Evolutionary conservation across 129 eudicot species (phyloP).

Genomic region (Deinandra increscens): DNA sequence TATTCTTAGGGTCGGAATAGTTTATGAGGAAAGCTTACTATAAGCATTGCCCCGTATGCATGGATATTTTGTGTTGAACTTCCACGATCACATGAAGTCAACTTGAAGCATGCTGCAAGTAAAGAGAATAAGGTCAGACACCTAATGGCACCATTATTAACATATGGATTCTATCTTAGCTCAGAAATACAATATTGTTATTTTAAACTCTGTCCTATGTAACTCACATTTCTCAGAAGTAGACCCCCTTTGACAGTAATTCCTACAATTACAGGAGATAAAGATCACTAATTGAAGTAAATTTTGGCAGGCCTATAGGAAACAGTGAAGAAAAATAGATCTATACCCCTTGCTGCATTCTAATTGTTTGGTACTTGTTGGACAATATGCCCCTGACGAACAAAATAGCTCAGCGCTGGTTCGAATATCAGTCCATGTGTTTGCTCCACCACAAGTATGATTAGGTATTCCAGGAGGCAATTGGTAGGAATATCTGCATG

Average conservation of each 20-base stretch:
- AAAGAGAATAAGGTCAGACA: conserved; percentile 13
- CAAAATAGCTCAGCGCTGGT: conserved; percentile 68
- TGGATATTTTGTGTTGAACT: conserved; percentile 82
- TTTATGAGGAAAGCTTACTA: conserved; percentile 53
- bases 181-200: background rate
- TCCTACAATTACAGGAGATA: conserved; percentile 40
- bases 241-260: conserved; percentile 87
- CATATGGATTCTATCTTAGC: conserved; percentile 1
- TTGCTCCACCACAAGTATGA: conserved; percentile 97
- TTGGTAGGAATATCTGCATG: conserved; percentile 72
- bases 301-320: conserved; percentile 7
- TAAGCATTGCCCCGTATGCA: conserved; percentile 86
- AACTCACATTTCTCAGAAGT: conserved; percentile 59
- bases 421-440: conserved; percentile 78
- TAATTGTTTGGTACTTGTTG: conserved; percentile 48
- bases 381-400: conserved; percentile 85
- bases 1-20: conserved; percentile 2
- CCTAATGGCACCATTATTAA: background rate
- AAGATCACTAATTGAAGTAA: conserved; percentile 15
- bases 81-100: conserved; percentile 64
- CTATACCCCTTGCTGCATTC: conserved; percentile 76
- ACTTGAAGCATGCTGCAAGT: conserved; percentile 81
- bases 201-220: conserved; percentile 7
- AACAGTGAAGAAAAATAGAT: conserved; percentile 15
- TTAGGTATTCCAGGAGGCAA: conserved; percentile 67